Evolutionary conservation across 1,139 yeast species (phyloP).

Genomic region (Lizanozyma gosingica): DNA sequence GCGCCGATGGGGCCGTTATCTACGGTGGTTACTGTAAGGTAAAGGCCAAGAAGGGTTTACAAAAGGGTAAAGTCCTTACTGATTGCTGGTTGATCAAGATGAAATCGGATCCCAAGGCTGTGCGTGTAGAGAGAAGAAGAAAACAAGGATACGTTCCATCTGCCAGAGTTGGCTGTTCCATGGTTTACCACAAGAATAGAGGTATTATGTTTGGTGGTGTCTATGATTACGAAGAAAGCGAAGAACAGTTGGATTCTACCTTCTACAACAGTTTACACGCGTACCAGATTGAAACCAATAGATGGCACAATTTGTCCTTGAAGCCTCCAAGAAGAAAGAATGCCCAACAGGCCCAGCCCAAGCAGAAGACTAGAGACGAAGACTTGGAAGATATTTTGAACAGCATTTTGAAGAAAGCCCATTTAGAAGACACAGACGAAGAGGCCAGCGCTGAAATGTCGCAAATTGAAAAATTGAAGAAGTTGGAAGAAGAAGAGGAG

Average conservation of each 20-base stretch:
- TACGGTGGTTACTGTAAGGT: conserved; percentile 96
- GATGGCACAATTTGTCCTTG: conserved; percentile 76
- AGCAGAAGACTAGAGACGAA: conserved; percentile 56
- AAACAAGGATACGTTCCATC: conserved; percentile 86
- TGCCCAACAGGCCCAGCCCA: conserved; percentile 31
- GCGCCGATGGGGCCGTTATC: conserved; percentile 73
- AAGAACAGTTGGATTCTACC: conserved; percentile 77
- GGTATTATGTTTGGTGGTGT: conserved; percentile 96
- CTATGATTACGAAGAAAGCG: conserved; percentile 89
- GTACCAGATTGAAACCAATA: conserved; percentile 75
- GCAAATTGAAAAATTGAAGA: conserved; percentile 31
- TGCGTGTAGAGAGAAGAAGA: conserved; percentile 82
- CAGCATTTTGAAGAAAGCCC: conserved; percentile 62
- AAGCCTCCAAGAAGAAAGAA: conserved; percentile 54
- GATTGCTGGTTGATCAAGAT: conserved; percentile 87
- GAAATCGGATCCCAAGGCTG: conserved; percentile 74
- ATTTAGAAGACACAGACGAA: conserved; percentile 52
- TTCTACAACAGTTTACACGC: conserved; percentile 77
- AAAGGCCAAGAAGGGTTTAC: conserved; percentile 80
- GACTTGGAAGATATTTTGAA: conserved; percentile 79
- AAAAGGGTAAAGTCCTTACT: conserved; percentile 83
- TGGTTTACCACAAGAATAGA: conserved; percentile 84
- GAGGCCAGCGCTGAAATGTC: conserved; percentile 36
- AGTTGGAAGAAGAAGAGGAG: conserved; percentile 30
- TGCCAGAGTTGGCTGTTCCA: conserved; percentile 91